Evolutionary conservation across 2,329 filamentous ascomycete genomes (phyloP), one percentile per base, ranked within the genome.

Genomic region (Simplicillium aogashimaense): DNA sequence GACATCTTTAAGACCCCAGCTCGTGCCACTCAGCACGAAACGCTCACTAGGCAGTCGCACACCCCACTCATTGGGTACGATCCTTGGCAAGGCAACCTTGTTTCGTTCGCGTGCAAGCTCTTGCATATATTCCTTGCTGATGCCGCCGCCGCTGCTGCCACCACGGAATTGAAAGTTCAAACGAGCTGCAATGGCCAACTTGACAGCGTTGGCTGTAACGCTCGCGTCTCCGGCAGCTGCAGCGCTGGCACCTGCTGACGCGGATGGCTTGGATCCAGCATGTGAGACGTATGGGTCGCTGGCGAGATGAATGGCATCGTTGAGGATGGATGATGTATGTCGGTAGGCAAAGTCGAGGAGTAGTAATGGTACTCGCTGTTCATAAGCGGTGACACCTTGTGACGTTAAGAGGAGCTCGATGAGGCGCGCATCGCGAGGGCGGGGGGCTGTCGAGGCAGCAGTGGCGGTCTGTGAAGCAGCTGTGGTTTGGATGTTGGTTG

Each of bases 301-400:
- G 6, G 74, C 71, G 18, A 86, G 73, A 53, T 84, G 80, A 13
- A 86, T 63, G 7, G 78, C 81, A 63, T 88, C 83, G 48, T 68
- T 77, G 15, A 89, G 76, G 29, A 89, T 70, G 42, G 76, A 73
- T 2, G 78, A 78, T 9, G 82, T 86, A 69, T 88, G 85, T 30
- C 86, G 79, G 71, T 92, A 92, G 37, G 86, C 83, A 56, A 90
- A 90, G 65, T 92, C 86, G 57, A 92, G 79, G 37, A 92, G 78
- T 43, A 89, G 78, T 1, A 90, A 74, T 1, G 86, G 86, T 2
- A 92, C 85, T 53, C 86, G 84, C 58, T 83, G 77, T 59, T 90
- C 85, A 69, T 87, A 92, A 32, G 81, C 72, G 4, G 81, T 80
- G 9, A 90, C 84, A 54, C 85, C 85, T 52, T 88, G 81, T 7